Conservation (phyloP, 495 filamentous ascomycete species). For the Aspergillus ellipticus region DNA sequence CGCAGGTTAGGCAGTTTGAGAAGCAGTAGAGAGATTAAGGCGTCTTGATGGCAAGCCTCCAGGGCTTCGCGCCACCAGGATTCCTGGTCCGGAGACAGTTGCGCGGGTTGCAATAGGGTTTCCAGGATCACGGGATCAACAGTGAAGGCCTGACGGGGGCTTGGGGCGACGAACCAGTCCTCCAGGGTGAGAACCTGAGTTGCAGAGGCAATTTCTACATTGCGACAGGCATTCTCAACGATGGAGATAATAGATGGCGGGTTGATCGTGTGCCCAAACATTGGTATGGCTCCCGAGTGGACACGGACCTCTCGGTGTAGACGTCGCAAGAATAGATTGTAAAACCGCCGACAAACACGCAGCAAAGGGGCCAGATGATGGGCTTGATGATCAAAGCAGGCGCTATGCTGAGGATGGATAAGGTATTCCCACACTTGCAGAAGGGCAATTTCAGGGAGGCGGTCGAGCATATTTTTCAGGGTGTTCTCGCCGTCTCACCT, state of each 20-base stretch:
- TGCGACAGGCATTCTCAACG: background rate
- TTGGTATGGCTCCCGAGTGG: background rate
- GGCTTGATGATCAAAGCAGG: background rate
- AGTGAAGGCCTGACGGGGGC: background rate
- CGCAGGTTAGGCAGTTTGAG: background rate
- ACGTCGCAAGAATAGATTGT: background rate
- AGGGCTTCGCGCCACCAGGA: background rate
- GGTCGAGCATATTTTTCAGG: background rate
- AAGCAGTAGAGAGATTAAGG: background rate
- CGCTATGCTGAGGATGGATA: background rate
- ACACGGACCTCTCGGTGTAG: background rate
- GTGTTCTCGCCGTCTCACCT: background rate
- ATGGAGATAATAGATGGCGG: background rate
- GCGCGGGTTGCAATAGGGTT: background rate
- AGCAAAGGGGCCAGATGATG: background rate
- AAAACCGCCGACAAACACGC: background rate
- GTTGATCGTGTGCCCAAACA: background rate
- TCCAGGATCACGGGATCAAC: background rate
- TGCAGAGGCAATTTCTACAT: background rate
- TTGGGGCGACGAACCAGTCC: background rate
- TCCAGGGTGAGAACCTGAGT: background rate
- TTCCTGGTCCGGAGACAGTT: background rate
- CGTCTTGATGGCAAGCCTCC: background rate
- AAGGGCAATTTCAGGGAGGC: background rate
- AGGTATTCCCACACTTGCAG: background rate